A percentile compares a stretch with the other conserved stretches of the same genome.
These are phyloP conservation scores for Aegilops umbellulata DNA, from an alignment of 176 grass and related monocot genomes.

Conservation along the genomic window DNA sequence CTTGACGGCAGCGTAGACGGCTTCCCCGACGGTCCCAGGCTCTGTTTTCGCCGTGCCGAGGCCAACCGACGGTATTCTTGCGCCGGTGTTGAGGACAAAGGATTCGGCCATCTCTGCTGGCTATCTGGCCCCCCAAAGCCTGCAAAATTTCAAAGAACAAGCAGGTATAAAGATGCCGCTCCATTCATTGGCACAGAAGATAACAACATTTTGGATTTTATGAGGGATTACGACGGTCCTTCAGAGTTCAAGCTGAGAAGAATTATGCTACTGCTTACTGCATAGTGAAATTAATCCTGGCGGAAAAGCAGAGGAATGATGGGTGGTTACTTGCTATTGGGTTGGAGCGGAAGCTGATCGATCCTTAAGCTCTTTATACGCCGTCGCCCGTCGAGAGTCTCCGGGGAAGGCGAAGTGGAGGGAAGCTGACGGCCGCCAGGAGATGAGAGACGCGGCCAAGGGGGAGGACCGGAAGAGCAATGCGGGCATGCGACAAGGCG, in stretches of 20 bases:
- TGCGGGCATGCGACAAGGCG: neutral
- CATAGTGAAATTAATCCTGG: neutral
- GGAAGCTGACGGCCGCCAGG: too few relatives aligned
- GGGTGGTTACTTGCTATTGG: neutral
- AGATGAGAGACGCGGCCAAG: neutral
- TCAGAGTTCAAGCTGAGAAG: neutral
- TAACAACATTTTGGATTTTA: neutral
- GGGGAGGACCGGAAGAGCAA: neutral
- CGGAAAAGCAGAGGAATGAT: neutral
- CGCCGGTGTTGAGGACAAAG: constrained; percentile 58
- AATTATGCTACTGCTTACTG: too few relatives aligned
- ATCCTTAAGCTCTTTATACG: neutral
- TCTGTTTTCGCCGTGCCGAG: constrained; percentile 48
- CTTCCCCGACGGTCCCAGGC: constrained; percentile 18
- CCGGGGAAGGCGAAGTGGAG: too few relatives aligned
- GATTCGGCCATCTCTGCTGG: constrained; percentile 8
- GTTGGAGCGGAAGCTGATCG: neutral
- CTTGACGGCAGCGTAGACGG: constrained; percentile 54
- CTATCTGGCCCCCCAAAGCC: neutral
- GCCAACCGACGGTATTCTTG: constrained; percentile 53
- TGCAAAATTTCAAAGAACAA: neutral
- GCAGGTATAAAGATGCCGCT: neutral
- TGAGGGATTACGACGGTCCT: neutral
- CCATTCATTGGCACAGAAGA: neutral
- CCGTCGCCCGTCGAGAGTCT: neutral